These are phyloP conservation scores for Candida chilensis DNA, from an alignment of 805 yeast species.

Conservation along the genomic window DNA sequence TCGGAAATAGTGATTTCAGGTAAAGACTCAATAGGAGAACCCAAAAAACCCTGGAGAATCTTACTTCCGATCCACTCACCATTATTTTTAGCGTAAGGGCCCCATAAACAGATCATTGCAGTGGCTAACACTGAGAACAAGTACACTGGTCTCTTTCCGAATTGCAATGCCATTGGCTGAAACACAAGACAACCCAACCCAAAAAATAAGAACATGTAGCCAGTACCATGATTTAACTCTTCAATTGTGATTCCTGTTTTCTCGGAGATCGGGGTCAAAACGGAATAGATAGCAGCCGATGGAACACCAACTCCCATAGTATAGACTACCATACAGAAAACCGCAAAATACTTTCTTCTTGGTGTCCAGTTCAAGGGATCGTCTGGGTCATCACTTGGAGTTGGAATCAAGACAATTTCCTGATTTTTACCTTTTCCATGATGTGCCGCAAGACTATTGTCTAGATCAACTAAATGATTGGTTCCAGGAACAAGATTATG, in stretches of 20 bases:
- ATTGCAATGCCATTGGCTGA: conserved; percentile 42
- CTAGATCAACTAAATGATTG: conserved; percentile 20
- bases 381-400: conserved; percentile 11
- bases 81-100: conserved; percentile 22
- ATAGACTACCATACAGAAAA: conserved; percentile 9
- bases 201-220: conserved; percentile 39
- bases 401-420: conserved; percentile 8
- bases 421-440: conserved; percentile 9
- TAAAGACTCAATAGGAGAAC: conserved; percentile 26
- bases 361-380: conserved; percentile 11
- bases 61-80: conserved; percentile 29
- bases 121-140: conserved; percentile 28
- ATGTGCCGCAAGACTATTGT: conserved; percentile 11
- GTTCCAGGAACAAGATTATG: conserved; percentile 30
- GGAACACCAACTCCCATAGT: conserved; percentile 36
- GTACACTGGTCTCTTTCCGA: conserved; percentile 37
- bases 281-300: conserved; percentile 38
- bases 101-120: conserved; percentile 28
- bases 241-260: conserved; percentile 22
- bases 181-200: conserved; percentile 41
- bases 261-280: conserved; percentile 24
- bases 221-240: conserved; percentile 36
- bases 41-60: conserved; percentile 24
- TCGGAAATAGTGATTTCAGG: conserved; percentile 29
- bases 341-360: conserved; percentile 7